phyloP scores from a whole-genome alignment of 2,329 filamentous ascomycete genomes.

The Gnomoniopsis smithogilvyi region DNA sequence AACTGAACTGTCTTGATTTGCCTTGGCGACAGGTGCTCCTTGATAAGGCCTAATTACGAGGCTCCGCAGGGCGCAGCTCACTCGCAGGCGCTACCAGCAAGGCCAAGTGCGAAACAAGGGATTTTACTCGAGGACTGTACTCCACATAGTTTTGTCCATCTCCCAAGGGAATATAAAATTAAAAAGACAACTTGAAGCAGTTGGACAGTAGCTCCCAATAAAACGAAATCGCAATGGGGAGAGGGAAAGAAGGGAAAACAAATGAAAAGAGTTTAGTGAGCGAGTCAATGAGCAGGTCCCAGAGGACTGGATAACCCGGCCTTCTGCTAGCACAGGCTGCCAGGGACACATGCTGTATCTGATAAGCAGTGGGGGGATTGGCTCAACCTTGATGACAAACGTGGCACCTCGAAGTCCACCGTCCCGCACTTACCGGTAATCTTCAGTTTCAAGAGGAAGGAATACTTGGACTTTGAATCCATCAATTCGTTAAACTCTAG shows the following conservation, averaged over 20 bases:
- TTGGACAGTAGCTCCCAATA: not conserved
- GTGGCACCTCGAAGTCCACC: not conserved
- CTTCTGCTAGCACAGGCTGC: not conserved
- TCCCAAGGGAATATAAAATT: too few species aligned
- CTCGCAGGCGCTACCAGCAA: not conserved
- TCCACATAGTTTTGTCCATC: not conserved
- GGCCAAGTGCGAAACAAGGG: not conserved
- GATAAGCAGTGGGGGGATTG: constrained; percentile 9
- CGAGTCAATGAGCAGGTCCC: not conserved
- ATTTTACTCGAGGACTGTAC: not conserved
- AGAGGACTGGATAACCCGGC: not conserved
- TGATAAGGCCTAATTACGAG: not conserved
- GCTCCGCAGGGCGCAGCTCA: not conserved
- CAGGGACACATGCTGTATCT: constrained; percentile 4
- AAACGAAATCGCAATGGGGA: not conserved
- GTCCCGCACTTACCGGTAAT: not conserved
- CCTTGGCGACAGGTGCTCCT: not conserved
- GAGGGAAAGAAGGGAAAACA: not conserved
- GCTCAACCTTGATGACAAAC: constrained; percentile 1
- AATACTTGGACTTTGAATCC: too few species aligned
- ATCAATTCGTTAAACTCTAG: too few species aligned
- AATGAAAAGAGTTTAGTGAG: not conserved
- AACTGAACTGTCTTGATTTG: too few species aligned
- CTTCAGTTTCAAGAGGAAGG: constrained; percentile 2
- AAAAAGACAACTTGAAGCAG: too few species aligned